Base-by-base conservation (phyloP, 2,329 filamentous ascomycete genomes). In the Lithohypha guttulata region DNA sequence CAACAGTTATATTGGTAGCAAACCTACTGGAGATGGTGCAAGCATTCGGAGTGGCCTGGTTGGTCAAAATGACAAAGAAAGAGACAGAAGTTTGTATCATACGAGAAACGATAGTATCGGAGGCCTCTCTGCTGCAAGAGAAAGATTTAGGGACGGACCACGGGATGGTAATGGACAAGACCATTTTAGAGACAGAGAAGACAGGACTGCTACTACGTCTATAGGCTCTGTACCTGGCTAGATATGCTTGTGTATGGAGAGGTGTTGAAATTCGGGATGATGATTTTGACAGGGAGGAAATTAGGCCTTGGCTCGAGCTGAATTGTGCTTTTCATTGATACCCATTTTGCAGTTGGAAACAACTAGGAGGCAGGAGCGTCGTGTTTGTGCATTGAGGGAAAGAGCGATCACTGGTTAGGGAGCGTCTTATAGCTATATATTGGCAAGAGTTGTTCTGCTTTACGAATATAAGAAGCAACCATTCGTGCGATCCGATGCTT, bases 51-150 rank as follows among this genome's bases (percentile, higher is more conserved):
- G 84, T 57, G 84, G 83, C 0, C 63, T 81, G 1, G 58, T 84
- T 2, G 82, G 84, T 1, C 87, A 94, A 57, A 80, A 84, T 34
- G 85, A 93, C 56, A 93, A 86, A 59, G 75, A 89, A 39, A 81
- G 70, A 45, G 81, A 83, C 18, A 89, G 82, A 31, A 26, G 29
- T 26, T 15, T 28, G 10, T 58, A 41, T 9, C 49, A 52, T 37
- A 46, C 48, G 10, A 34, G 47, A 25, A 52, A 42, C 20, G 48
- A 52, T 21, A 49, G 46, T 28, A 41, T 49, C 4, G 37, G 37
- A 7, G 48, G 46, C 27, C 43, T 47, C 15, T 50, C 48, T 19
- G 50, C 48, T n/a, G 21, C 26, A 8, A 30, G 35, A 8, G 35
- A 23, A 6, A 14, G 35, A 6, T 15, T 25, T 15, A 35, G 22